Base-by-base conservation (phyloP, 2,329 filamentous ascomycete genomes). In the Trichoderma afroharzianum region DNA sequence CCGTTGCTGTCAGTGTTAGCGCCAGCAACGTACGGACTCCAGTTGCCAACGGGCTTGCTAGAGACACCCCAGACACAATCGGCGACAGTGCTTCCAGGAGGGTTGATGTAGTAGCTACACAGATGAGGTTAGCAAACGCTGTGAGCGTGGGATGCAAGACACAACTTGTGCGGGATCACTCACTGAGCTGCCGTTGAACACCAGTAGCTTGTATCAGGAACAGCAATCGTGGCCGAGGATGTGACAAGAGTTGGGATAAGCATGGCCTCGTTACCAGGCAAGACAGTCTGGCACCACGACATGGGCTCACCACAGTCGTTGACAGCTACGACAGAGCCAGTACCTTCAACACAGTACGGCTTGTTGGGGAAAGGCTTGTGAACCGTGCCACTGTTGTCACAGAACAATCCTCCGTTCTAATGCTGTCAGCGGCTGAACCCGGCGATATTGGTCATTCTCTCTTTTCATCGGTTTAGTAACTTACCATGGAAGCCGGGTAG, bases 251-350 rank as follows among this genome's bases (percentile, higher is more conserved):
- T 95, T 18, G 92, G 92, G 76, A 94, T 94, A 75, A 94, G 84
- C 92, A 95, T 95, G 73, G 91, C 91, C 82, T 95, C 92, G 76
- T 93, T 91, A 63, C 92, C 92, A 21, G 92, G 92, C 73, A 94
- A 82, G 15, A 94, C 91, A 5, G 92, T 95, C 81, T 95, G 92
- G 81, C 92, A 95, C 81, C 92, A 93, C 3, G 92, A 88, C 69
- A 94, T 87, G 15, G 85, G 78, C 43, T 84, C 82, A 58, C 88
- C 86, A 73, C 87, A 88, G 75, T 90, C 90, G 83, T 94, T 95
- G 73, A 89, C 84, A 43, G 87, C 92, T 71, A 85, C 83, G 68
- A 95, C 86, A 8, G 88, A 79, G 57, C 91, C 91, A 24, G 88
- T 88, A 59, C 92, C 92, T 53, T 89, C 84, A 63, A 91, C 87